Percentiles rank a stretch among this genome's conserved stretches.
phyloP scores from a whole-genome alignment of 2,329 filamentous ascomycete species.

The Sarocladium oryzae region DNA sequence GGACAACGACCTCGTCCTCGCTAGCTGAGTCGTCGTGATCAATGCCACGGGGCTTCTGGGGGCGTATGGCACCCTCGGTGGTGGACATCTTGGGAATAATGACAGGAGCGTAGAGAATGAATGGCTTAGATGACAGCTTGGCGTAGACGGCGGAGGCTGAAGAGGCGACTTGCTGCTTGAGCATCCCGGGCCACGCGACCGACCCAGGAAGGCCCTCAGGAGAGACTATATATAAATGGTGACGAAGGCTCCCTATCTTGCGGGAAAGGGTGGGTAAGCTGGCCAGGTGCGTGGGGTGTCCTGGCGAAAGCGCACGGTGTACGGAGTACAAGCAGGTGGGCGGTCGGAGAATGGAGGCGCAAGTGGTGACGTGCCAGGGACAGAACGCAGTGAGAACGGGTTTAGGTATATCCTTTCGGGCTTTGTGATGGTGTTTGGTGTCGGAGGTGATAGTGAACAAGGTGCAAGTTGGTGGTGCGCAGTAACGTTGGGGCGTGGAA shows the following conservation, averaged over 20 bases:
- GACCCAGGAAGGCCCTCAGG: slow-evolving; percentile 6
- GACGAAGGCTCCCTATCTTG: background rate
- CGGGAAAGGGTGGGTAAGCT: background rate
- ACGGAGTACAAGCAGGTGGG: background rate
- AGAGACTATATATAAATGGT: background rate
- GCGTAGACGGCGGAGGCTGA: slow-evolving; percentile 19
- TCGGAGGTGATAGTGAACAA: background rate
- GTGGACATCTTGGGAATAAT: slow-evolving; percentile 26
- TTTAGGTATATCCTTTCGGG: background rate
- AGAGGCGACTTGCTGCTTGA: slow-evolving; percentile 33
- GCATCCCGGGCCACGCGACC: slow-evolving; percentile 30
- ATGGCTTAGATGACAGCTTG: slow-evolving; percentile 9
- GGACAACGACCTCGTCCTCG: slow-evolving; percentile 2
- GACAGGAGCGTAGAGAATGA: slow-evolving; percentile 14
- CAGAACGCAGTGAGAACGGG: background rate
- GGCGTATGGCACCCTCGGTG: slow-evolving; percentile 22
- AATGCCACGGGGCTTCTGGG: slow-evolving; percentile 11
- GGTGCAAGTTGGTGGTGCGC: background rate
- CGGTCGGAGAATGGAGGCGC: background rate
- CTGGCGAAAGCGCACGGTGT: background rate
- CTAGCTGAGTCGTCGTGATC: background rate
- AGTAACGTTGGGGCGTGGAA: background rate
- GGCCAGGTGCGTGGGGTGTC: background rate
- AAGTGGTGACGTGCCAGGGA: slow-evolving; percentile 3
- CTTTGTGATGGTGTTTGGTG: background rate